These are phyloP conservation scores for Triglochin maritima DNA, from an alignment of 106 monocot species.

Conservation along the genomic window DNA sequence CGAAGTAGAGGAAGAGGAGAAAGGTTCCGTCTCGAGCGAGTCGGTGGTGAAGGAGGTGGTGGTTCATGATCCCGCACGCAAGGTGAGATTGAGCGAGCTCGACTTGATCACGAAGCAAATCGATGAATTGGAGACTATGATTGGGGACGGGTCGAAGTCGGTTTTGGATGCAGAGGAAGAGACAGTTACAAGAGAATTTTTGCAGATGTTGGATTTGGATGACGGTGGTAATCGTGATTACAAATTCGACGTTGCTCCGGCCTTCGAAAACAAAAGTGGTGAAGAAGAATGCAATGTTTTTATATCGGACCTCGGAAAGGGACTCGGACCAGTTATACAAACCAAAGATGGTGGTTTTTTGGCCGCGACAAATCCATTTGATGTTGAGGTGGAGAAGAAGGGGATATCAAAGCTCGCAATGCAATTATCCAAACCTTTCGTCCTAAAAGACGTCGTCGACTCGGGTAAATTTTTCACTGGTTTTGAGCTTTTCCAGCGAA, in stretches of 20 bases:
- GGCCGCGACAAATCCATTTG: slow-evolving; percentile 56
- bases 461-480: slow-evolving; percentile 25
- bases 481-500: slow-evolving; percentile 59
- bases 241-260: not conserved
- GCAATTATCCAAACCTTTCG: slow-evolving; percentile 69
- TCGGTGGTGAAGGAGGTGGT: slow-evolving; percentile 61
- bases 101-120: slow-evolving; percentile 76
- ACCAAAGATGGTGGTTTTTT: slow-evolving; percentile 90
- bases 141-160: slow-evolving; percentile 6
- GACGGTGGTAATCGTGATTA: slow-evolving; percentile 5
- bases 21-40: slow-evolving; percentile 31
- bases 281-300: slow-evolving; percentile 6
- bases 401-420: slow-evolving; percentile 67
- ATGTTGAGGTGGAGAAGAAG: slow-evolving; percentile 25
- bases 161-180: slow-evolving; percentile 54
- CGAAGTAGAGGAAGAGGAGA: slow-evolving; percentile 26
- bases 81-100: slow-evolving; percentile 43
- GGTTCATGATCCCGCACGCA: slow-evolving; percentile 39
- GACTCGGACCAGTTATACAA: slow-evolving; percentile 61
- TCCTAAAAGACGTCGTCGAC: slow-evolving; percentile 23
- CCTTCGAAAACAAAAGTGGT: not conserved
- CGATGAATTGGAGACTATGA: slow-evolving; percentile 57
- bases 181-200: slow-evolving; percentile 65
- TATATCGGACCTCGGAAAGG: slow-evolving; percentile 74
- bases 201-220: slow-evolving; percentile 63